Evolutionary conservation across 2,329 filamentous ascomycete genomes (phyloP).

Genomic region (Leptographium lundbergii): DNA sequence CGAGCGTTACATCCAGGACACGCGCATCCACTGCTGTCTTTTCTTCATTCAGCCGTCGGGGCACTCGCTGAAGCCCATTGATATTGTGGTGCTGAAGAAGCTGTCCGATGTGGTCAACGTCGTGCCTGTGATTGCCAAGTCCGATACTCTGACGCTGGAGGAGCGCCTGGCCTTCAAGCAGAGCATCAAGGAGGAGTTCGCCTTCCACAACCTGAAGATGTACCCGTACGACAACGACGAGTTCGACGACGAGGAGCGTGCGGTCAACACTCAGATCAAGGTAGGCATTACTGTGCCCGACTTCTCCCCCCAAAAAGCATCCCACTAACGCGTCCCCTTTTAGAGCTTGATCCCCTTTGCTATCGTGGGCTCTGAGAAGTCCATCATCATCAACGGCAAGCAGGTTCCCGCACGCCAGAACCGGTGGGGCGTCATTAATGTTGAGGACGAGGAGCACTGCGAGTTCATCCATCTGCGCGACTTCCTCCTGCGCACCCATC

Average conservation of each 20-base stretch:
- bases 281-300: conserved; percentile 31
- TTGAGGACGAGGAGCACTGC: conserved; percentile 98
- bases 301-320: background rate
- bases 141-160: conserved; percentile 89
- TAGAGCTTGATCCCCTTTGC: conserved; percentile 93
- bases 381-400: conserved; percentile 93
- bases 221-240: conserved; percentile 99
- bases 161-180: conserved; percentile 97
- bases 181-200: conserved; percentile 98
- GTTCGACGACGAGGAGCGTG: conserved; percentile 91
- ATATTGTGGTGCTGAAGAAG: conserved; percentile 99
- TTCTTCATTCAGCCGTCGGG: conserved; percentile 99
- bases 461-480: conserved; percentile 98
- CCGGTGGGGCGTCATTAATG: conserved; percentile 98
- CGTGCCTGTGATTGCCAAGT: conserved; percentile 96
- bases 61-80: conserved; percentile 96
- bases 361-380: conserved; percentile 95
- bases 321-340: background rate
- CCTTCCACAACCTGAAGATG: conserved; percentile 99
- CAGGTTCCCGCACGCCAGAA: conserved; percentile 97
- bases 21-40: conserved; percentile 96
- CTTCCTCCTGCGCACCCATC: conserved; percentile 95
- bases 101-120: conserved; percentile 98
- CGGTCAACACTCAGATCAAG: conserved; percentile 93
- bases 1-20: conserved; percentile 98